Percentiles rank a stretch among this genome's conserved stretches.
Evolutionary conservation across 2,329 filamentous ascomycete genomes (phyloP).

Genomic region (Cladosporium colombiae): DNA sequence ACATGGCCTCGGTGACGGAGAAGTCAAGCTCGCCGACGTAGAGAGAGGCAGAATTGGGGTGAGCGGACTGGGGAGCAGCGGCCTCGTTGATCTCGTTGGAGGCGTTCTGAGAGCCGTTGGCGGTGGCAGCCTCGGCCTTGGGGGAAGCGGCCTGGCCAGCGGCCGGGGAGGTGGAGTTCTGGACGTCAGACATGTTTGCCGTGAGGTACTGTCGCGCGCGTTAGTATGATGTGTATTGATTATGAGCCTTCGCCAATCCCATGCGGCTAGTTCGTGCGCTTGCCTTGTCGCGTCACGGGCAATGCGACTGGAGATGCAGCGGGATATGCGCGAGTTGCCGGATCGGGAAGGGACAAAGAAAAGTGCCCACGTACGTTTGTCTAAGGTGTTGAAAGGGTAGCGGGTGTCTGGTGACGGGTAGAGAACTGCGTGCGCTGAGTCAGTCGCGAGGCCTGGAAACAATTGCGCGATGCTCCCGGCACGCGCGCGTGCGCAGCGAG

Average conservation of each 20-base stretch:
- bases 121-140: slow-evolving; percentile 59
- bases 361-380: slow-evolving; percentile 22
- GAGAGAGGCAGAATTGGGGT: slow-evolving; percentile 93
- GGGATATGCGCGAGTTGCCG: slow-evolving; percentile 10
- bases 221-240: background rate
- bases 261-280: background rate
- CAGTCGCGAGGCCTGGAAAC: slow-evolving; percentile 6
- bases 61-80: slow-evolving; percentile 65
- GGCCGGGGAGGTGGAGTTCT: slow-evolving; percentile 54
- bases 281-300: background rate
- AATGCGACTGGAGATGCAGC: slow-evolving; percentile 18
- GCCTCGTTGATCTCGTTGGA: slow-evolving; percentile 65
- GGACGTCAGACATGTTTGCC: slow-evolving; percentile 44
- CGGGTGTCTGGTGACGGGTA: slow-evolving; percentile 16
- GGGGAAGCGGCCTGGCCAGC: slow-evolving; percentile 74
- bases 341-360: slow-evolving; percentile 17
- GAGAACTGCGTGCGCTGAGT: slow-evolving; percentile 7
- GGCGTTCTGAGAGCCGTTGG: slow-evolving; percentile 61
- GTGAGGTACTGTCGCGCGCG: slow-evolving; percentile 20
- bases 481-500: slow-evolving; percentile 2
- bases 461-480: background rate
- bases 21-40: slow-evolving; percentile 98
- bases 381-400: slow-evolving; percentile 4
- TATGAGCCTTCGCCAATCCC: background rate
- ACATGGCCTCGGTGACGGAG: slow-evolving; percentile 98